A percentile compares a stretch with the other conserved stretches of the same genome.
These are phyloP conservation scores for Colletotrichum theobromicola DNA, from an alignment of 2,329 filamentous ascomycete genomes.

Conservation along the genomic window DNA sequence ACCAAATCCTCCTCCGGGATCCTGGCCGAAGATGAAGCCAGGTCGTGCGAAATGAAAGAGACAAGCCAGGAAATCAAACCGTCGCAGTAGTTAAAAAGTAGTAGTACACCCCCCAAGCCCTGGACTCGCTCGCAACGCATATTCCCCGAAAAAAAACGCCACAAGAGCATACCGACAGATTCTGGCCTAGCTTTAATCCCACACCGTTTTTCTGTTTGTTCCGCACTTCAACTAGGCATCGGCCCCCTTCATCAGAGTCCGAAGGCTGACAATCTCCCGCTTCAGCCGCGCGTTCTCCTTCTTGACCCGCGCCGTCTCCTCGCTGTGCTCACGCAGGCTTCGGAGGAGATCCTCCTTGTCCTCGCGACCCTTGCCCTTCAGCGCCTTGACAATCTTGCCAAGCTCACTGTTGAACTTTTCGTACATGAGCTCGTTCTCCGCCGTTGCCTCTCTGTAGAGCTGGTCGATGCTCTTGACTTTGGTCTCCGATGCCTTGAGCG, in stretches of 20 bases:
- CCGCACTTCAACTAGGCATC: background rate
- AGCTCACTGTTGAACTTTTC: slow-evolving; percentile 92
- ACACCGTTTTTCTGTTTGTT: background rate
- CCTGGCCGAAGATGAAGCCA: background rate
- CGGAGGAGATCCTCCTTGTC: slow-evolving; percentile 79
- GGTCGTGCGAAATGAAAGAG: background rate
- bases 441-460: slow-evolving; percentile 83
- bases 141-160: slow-evolving; percentile 7
- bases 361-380: slow-evolving; percentile 74
- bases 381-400: slow-evolving; percentile 78
- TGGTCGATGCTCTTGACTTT: slow-evolving; percentile 86
- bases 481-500: slow-evolving; percentile 74
- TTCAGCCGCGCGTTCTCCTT: slow-evolving; percentile 86
- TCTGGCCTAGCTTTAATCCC: background rate
- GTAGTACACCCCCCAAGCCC: background rate
- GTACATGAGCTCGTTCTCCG: slow-evolving; percentile 93
- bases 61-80: slow-evolving; percentile 6
- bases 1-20: background rate
- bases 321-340: slow-evolving; percentile 74
- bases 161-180: background rate
- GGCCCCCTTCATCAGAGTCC: slow-evolving; percentile 55
- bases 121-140: slow-evolving; percentile 18
- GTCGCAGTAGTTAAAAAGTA: background rate
- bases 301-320: slow-evolving; percentile 78
- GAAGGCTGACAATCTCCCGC: slow-evolving; percentile 78